A percentile compares a stretch with the other conserved stretches of the same genome.
Evolutionary conservation across 2,329 filamentous ascomycete genomes (phyloP).

Genomic region (Penicillium sp.): DNA sequence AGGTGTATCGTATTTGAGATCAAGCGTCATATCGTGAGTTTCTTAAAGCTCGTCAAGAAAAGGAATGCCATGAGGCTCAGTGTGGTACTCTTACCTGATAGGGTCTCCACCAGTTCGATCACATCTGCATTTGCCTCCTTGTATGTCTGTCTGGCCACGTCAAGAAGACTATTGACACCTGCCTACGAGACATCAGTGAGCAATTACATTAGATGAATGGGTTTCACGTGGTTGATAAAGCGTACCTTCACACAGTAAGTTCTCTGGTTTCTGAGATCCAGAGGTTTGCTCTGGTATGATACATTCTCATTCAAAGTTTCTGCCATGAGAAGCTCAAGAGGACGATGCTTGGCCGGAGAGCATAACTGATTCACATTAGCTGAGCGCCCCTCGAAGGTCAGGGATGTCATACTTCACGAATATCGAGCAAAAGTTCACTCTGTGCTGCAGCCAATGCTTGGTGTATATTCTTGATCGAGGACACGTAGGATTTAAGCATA

Average conservation of each 20-base stretch:
- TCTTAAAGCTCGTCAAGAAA: constrained; percentile 47
- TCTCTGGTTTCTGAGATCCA: constrained; percentile 87
- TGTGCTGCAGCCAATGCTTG: constrained; percentile 68
- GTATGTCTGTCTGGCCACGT: constrained; percentile 86
- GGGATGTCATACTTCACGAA: constrained; percentile 58
- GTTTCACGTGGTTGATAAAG: neutral
- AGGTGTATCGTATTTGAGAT: constrained; percentile 74
- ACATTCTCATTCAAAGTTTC: constrained; percentile 80
- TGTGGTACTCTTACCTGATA: constrained; percentile 61
- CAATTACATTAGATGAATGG: constrained; percentile 17
- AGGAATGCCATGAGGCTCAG: neutral
- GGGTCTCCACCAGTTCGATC: constrained; percentile 68
- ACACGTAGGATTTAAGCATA: constrained; percentile 81
- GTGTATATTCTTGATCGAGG: constrained; percentile 68
- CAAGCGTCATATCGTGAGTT: constrained; percentile 62
- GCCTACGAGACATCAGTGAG: constrained; percentile 53
- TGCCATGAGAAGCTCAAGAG: constrained; percentile 68
- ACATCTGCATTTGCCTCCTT: constrained; percentile 85
- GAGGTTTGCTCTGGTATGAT: constrained; percentile 73
- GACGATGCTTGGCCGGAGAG: constrained; percentile 62
- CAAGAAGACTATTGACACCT: constrained; percentile 81
- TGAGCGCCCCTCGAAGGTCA: neutral
- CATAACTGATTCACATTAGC: constrained; percentile 58
- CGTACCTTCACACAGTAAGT: constrained; percentile 83
- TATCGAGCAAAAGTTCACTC: constrained; percentile 67